These are phyloP conservation scores for Ustulina deusta DNA, from an alignment of 2,329 filamentous ascomycete species.

Conservation along the genomic window DNA sequence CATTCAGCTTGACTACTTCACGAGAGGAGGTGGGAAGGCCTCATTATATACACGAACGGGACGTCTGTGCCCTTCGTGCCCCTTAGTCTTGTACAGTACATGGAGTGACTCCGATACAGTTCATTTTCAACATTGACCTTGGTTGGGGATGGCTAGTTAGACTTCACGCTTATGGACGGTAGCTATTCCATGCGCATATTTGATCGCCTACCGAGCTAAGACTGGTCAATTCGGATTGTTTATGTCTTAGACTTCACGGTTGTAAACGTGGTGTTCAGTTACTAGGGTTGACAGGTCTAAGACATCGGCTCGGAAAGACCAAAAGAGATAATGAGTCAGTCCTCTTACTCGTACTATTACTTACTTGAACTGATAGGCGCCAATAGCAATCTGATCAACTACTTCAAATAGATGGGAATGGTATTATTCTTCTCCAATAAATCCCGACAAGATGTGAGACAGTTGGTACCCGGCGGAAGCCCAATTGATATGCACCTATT, in stretches of 20 bases:
- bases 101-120: no score
- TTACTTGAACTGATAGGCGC: background rate
- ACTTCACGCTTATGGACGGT: background rate
- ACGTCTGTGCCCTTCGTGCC: no score
- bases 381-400: background rate
- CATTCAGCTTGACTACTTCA: no score
- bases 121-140: no score
- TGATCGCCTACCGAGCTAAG: constrained; percentile 7
- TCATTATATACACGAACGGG: no score
- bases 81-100: no score
- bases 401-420: background rate
- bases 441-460: constrained; percentile 5
- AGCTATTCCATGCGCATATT: background rate
- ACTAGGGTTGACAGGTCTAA: background rate
- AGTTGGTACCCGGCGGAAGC: background rate
- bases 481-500: background rate
- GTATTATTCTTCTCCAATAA: background rate
- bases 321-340: background rate
- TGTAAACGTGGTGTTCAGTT: background rate
- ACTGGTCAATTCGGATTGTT: constrained; percentile 3
- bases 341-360: constrained; percentile 11
- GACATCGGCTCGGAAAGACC: background rate
- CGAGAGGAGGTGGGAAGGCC: no score
- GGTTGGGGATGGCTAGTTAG: no score
- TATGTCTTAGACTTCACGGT: background rate